phyloP scores from a whole-genome alignment of 164 flowering plant genomes.

The Macadamia integrifolia region DNA sequence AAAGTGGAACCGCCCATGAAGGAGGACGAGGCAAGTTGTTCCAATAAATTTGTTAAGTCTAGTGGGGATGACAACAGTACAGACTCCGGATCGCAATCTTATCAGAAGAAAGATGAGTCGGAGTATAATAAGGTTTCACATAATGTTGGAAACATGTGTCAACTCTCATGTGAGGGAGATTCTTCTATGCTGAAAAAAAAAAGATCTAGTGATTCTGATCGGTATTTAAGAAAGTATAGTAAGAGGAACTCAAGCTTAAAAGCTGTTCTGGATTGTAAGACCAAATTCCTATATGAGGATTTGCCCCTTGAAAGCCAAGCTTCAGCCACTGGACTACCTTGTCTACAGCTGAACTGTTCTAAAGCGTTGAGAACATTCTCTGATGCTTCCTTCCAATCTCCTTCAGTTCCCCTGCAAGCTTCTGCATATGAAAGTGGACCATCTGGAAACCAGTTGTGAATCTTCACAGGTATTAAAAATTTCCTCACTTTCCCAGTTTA shows the following conservation, averaged over 20 bases:
- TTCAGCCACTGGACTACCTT: constrained; percentile 15
- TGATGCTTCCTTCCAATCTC: constrained; percentile 24
- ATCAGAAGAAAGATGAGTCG: constrained; percentile 7
- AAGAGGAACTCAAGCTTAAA: constrained; percentile 21
- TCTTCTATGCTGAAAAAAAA: constrained; percentile 2
- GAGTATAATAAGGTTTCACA: constrained; percentile 2
- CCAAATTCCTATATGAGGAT: constrained; percentile 12
- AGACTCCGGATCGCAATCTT: constrained; percentile 18
- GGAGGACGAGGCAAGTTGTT: constrained; percentile 38
- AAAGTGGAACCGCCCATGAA: constrained; percentile 6
- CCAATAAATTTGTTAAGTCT: constrained; percentile 16
- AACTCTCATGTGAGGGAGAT: constrained; percentile 8
- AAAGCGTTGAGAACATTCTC: constrained; percentile 18
- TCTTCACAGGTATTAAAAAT: constrained; percentile 10
- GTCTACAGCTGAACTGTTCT: constrained; percentile 15
- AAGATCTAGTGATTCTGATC: constrained; percentile 12
- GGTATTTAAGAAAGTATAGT: constrained; percentile 29
- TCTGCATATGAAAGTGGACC: constrained; percentile 15
- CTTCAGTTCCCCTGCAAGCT: constrained; percentile 17
- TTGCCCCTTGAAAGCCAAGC: constrained; percentile 14
- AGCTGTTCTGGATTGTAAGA: constrained; percentile 4
- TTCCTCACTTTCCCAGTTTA: background rate
- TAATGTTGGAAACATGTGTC: background rate
- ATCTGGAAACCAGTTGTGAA: constrained; percentile 8
- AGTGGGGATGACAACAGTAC: constrained; percentile 23